Conservation (phyloP, 2,329 filamentous ascomycete genomes). For the Trichophaea hybrida region DNA sequence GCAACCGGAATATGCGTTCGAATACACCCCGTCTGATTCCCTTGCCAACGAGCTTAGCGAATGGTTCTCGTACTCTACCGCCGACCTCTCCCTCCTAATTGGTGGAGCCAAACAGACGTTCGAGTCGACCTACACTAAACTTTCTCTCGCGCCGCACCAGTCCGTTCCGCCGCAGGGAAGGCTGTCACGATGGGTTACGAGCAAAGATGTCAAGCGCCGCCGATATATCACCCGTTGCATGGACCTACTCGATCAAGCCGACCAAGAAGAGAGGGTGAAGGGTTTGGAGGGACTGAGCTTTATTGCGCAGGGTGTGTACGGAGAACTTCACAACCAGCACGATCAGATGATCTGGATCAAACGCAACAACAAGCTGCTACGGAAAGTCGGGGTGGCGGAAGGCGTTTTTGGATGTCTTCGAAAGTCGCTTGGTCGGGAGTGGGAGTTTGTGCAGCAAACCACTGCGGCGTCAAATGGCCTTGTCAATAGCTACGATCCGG, state of each 20-base stretch:
- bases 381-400: slow-evolving; percentile 22
- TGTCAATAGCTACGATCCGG: slow-evolving; percentile 3
- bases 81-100: slow-evolving; percentile 69
- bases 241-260: slow-evolving; percentile 31
- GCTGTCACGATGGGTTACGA: slow-evolving; percentile 50
- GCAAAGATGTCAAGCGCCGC: slow-evolving; percentile 39
- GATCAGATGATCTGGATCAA: slow-evolving; percentile 26
- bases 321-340: slow-evolving; percentile 29
- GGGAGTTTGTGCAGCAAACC: slow-evolving; percentile 21
- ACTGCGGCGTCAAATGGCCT: slow-evolving; percentile 8
- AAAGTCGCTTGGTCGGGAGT: slow-evolving; percentile 24
- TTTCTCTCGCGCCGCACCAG: slow-evolving; percentile 52
- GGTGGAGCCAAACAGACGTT: slow-evolving; percentile 63
- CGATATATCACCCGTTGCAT: slow-evolving; percentile 33
- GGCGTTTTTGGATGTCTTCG: slow-evolving; percentile 25
- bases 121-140: slow-evolving; percentile 33
- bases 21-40: slow-evolving; percentile 55
- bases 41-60: slow-evolving; percentile 87
- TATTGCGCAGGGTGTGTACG: slow-evolving; percentile 30
- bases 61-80: slow-evolving; percentile 79
- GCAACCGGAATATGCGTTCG: slow-evolving; percentile 59
- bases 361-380: slow-evolving; percentile 24
- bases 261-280: slow-evolving; percentile 34
- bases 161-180: slow-evolving; percentile 30
- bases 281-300: slow-evolving; percentile 37